These are phyloP conservation scores for Cicer arietinum DNA, from an alignment of 306 rosid genomes.

Conservation along the genomic window DNA sequence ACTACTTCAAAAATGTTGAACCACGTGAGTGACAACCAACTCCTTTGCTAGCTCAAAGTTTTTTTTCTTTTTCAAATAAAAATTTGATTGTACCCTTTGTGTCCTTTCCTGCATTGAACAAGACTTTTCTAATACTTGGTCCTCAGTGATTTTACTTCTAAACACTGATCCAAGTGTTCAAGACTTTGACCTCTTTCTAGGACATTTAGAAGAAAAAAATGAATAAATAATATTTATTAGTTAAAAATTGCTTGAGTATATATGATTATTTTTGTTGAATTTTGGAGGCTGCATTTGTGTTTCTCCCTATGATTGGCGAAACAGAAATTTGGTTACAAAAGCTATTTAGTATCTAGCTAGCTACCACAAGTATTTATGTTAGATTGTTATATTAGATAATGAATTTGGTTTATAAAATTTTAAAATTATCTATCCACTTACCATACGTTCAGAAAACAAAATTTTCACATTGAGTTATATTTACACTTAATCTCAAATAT, in stretches of 20 bases:
- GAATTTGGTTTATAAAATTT: too few relatives aligned
- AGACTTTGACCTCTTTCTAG: conserved; percentile 6
- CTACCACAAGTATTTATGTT: too few relatives aligned
- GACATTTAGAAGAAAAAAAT: not conserved
- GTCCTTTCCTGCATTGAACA: conserved; percentile 47
- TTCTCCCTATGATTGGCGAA: conserved; percentile 25
- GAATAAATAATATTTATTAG: not conserved
- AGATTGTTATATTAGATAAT: too few relatives aligned
- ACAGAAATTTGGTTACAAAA: conserved; percentile 20
- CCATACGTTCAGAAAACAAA: too few relatives aligned
- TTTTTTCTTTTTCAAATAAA: not conserved
- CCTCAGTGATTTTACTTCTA: conserved; percentile 32
- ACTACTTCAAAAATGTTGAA: conserved; percentile 40
- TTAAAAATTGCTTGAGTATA: not conserved
- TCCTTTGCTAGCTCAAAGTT: conserved; percentile 26
- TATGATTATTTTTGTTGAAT: not conserved
- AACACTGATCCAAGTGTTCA: conserved; percentile 25
- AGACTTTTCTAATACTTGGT: conserved; percentile 18
- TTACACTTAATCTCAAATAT: too few relatives aligned
- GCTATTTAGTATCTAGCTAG: not conserved
- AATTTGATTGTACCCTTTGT: not conserved
- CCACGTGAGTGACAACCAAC: conserved; percentile 68
- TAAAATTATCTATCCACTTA: too few relatives aligned
- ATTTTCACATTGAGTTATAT: too few relatives aligned
- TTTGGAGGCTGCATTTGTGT: conserved; percentile 6